phyloP scores from a whole-genome alignment of 129 eudicot genomes.

The Arctium lappa region DNA sequence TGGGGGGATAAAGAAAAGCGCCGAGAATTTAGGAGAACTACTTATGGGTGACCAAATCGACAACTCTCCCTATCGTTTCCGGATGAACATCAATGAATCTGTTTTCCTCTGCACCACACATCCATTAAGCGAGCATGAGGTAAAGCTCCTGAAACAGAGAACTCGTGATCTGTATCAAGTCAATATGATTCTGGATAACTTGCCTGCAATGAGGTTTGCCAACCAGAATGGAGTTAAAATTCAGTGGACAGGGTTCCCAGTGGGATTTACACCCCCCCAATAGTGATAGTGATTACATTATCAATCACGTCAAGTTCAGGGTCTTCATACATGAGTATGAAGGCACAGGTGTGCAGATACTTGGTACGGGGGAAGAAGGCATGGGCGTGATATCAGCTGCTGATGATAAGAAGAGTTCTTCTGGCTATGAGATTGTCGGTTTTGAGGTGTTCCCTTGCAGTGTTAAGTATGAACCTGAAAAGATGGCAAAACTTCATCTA shows the following conservation, averaged over 20 bases:
- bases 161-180: conserved; percentile 83
- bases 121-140: conserved; percentile 53
- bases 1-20: conserved; percentile 71
- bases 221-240: conserved; percentile 63
- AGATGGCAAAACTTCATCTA: conserved; percentile 54
- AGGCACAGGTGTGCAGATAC: conserved; percentile 74
- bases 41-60: conserved; percentile 91
- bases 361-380: conserved; percentile 89
- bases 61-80: conserved; percentile 75
- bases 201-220: conserved; percentile 73
- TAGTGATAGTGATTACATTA: conserved; percentile 58
- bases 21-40: conserved; percentile 77
- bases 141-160: conserved; percentile 79
- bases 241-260: conserved; percentile 84
- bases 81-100: conserved; percentile 67
- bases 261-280: conserved; percentile 57
- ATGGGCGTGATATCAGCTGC: conserved; percentile 68
- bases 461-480: conserved; percentile 56
- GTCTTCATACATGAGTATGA: conserved; percentile 71
- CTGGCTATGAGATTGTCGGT: conserved; percentile 76
- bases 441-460: conserved; percentile 76
- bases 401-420: conserved; percentile 64
- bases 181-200: conserved; percentile 71
- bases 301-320: conserved; percentile 67
- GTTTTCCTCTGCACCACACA: conserved; percentile 65